phyloP scores from a whole-genome alignment of 2,329 filamentous ascomycete genomes.

The Paraconiothyrium brasiliense region DNA sequence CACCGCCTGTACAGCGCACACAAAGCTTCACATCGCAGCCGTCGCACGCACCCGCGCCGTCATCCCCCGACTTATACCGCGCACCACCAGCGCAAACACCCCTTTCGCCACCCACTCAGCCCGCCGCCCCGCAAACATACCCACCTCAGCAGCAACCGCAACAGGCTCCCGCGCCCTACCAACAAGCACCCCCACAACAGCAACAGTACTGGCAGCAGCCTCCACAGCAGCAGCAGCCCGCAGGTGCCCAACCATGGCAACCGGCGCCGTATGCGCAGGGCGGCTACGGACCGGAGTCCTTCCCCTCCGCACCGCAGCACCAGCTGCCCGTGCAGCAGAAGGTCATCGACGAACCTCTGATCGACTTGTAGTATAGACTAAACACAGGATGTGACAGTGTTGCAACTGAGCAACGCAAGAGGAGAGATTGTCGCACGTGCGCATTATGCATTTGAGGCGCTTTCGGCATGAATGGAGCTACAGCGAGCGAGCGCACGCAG shows the following conservation, averaged over 20 bases:
- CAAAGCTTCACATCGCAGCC: slow-evolving; percentile 45
- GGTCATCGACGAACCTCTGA: slow-evolving; percentile 78
- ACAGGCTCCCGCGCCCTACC: slow-evolving; percentile 15
- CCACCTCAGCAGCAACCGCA: slow-evolving; percentile 41
- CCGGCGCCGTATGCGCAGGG: slow-evolving; percentile 51
- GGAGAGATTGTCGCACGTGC: not conserved
- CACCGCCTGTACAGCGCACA: slow-evolving; percentile 38
- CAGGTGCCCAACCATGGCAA: slow-evolving; percentile 41
- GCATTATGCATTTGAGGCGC: too few relatives aligned
- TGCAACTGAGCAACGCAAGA: not conserved
- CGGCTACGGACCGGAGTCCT: slow-evolving; percentile 59
- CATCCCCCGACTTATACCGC: slow-evolving; percentile 46
- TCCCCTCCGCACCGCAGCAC: slow-evolving; percentile 73
- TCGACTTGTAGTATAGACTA: slow-evolving; percentile 70
- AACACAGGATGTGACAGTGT: not conserved
- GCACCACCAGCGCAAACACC: slow-evolving; percentile 35
- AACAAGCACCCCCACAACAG: slow-evolving; percentile 32
- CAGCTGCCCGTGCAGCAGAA: slow-evolving; percentile 59
- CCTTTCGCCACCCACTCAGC: slow-evolving; percentile 43
- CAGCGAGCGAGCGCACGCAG: not conserved
- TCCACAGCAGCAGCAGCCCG: slow-evolving; percentile 26
- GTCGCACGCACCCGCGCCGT: slow-evolving; percentile 42
- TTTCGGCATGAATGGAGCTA: too few relatives aligned
- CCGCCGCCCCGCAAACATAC: slow-evolving; percentile 43
- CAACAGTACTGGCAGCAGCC: slow-evolving; percentile 44